Evolutionary conservation across 2,329 filamentous ascomycete species (phyloP), one percentile per base, ranked within the genome.

Genomic region (Stemphylium beticola): DNA sequence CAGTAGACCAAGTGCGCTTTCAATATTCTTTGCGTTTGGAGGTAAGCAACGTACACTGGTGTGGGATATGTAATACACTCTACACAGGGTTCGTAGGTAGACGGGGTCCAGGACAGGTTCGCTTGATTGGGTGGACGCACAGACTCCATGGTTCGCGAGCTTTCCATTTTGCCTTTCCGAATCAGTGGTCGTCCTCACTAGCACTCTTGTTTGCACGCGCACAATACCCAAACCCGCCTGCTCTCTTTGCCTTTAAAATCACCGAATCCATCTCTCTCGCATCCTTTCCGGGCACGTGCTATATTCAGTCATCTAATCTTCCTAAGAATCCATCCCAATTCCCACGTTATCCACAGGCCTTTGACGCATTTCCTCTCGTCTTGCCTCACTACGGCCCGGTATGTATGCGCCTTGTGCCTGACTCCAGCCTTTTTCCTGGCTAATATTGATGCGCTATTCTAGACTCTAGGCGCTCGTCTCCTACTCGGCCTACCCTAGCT

Each of bases 221-320:
- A 59, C 53, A 53, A 52, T 32, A 20, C 34, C 40, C 26, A 41
- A 18, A 36, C 44, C 53, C 22, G 47, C 53, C 46, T 32, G 33
- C 49, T 40, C 43, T 37, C 43, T 46, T 46, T 50, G 31, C 24
- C 49, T 47, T 41, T 46, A 36, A 36, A 38, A 24, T 22, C 37
- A 43, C 45, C 18, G 31, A 49, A 39, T 54, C 43, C 57, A 62
- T 62, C 58, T 44, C 42, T 53, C 53, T 47, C 55, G 53, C 53
- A 40, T 58, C 51, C 49, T 39, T 43, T 44, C 22, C 15, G 44
- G 57, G 59, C 56, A 40, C 55, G 55, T 43, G 49, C n/a, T 49
- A 64, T 60, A 53, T 62, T 49, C 39, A 26, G 36, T 43, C 52
- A 59, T 56, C 57, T 65, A 58, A 59, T 60, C 60, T 36, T 31